Conservation (phyloP, 1,284 basidiomycete species). For the Anthracocystis panici-leucophaei region DNA sequence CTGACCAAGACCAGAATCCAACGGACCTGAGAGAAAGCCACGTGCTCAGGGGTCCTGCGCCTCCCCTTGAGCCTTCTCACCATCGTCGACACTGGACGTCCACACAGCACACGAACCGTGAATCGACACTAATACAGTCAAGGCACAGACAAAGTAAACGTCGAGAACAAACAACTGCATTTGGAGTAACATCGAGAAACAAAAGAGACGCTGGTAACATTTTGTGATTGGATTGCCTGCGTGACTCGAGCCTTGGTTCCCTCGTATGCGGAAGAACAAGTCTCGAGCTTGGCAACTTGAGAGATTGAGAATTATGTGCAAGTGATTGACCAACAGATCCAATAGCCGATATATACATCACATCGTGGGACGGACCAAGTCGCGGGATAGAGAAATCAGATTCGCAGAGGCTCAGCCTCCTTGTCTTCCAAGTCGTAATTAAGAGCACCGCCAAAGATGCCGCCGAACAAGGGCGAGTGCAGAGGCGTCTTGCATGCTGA, state of each 20-base stretch:
- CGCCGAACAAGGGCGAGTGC: conserved; percentile 61
- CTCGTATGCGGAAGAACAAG: neutral
- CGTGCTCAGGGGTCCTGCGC: no score
- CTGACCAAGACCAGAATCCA: no score
- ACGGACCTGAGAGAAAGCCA: no score
- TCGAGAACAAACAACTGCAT: no score
- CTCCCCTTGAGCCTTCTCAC: no score
- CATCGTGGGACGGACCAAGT: neutral
- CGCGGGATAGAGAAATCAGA: conserved; percentile 15
- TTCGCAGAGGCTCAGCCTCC: conserved; percentile 48
- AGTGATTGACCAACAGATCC: neutral
- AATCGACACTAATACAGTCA: no score
- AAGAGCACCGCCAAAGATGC: conserved; percentile 57
- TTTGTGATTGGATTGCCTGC: neutral
- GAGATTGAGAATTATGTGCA: neutral
- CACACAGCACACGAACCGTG: no score
- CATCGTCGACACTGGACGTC: no score
- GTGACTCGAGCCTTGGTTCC: neutral
- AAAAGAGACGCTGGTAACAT: neutral
- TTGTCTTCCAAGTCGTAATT: conserved; percentile 56
- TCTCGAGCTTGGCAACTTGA: neutral
- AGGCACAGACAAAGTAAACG: no score
- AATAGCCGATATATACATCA: conserved; percentile 1
- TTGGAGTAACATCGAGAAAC: neutral
- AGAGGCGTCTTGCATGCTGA: conserved; percentile 60